Evolutionary conservation across 441 rosid species (phyloP).

Genomic region (Gossypium gossypioides): DNA sequence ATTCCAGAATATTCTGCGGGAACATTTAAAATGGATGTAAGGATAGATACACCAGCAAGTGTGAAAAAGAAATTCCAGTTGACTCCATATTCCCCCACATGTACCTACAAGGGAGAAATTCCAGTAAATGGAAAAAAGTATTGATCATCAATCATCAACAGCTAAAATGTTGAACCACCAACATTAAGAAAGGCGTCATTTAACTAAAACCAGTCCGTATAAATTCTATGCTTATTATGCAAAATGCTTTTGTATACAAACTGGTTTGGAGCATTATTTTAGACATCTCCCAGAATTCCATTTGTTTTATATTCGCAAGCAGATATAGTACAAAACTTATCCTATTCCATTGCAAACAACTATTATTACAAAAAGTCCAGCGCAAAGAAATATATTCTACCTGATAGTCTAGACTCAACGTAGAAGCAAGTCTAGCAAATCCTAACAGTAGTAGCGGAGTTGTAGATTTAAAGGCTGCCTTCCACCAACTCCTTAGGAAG

Average conservation of each 20-base stretch:
- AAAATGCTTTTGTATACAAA: background rate
- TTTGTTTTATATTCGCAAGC: background rate
- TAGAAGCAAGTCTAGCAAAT: slow-evolving; percentile 60
- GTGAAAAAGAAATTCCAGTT: slow-evolving; percentile 97
- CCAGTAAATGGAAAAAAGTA: background rate
- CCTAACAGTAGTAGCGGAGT: slow-evolving; percentile 63
- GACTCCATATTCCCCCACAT: slow-evolving; percentile 71
- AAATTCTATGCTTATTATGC: background rate
- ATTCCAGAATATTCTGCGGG: slow-evolving; percentile 64
- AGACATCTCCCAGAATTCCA: background rate
- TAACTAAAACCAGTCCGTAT: background rate
- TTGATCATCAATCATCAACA: background rate
- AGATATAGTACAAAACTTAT: background rate
- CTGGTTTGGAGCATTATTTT: background rate
- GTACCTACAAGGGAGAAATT: slow-evolving; percentile 40
- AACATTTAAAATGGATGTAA: slow-evolving; percentile 49
- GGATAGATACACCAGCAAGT: slow-evolving; percentile 67
- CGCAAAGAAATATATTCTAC: slow-evolving; percentile 26
- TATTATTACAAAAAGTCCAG: background rate
- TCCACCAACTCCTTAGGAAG: slow-evolving; percentile 53
- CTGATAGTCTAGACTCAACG: slow-evolving; percentile 74
- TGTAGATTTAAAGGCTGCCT: slow-evolving; percentile 38
- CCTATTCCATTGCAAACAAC: background rate
- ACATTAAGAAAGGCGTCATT: background rate
- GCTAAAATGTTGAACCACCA: background rate